Conservation (phyloP, 2,329 filamentous ascomycete genomes). For the Botrytis elliptica region DNA sequence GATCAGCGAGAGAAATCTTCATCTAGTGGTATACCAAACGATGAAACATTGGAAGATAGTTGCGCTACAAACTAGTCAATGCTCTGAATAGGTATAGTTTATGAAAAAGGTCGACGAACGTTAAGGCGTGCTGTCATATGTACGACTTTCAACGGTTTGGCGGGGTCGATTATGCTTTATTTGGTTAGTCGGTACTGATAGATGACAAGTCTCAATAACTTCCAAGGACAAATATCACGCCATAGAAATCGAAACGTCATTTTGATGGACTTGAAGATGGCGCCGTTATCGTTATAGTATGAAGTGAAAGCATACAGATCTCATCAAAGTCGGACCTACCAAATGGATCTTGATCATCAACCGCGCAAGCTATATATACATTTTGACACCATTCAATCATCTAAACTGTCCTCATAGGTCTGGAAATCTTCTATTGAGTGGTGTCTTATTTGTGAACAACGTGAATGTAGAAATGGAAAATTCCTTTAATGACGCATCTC, state of each 20-base stretch:
- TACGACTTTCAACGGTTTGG: not conserved
- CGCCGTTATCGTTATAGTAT: not conserved
- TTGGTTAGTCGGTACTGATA: not conserved
- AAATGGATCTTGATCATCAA: not conserved
- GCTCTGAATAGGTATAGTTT: not conserved
- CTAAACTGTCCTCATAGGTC: not conserved
- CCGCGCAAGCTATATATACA: not conserved
- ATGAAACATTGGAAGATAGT: not conserved
- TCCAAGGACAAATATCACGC: not conserved
- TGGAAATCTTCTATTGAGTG: not conserved
- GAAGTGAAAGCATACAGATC: not conserved
- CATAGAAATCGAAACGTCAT: not conserved
- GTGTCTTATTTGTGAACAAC: not conserved
- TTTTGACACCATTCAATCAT: not conserved
- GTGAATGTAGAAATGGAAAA: not conserved
- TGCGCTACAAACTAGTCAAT: not conserved
- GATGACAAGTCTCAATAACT: not conserved
- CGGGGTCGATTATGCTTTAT: not conserved
- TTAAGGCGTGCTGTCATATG: not conserved
- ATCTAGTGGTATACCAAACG: not conserved
- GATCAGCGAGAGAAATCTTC: not conserved
- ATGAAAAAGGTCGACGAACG: not conserved
- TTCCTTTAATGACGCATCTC: not conserved
- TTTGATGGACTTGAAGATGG: not conserved
- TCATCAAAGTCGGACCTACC: not conserved